Percentiles rank a stretch among this genome's conserved stretches.
Conservation (phyloP, 805 yeast species). For the Starmerella sp. region DNA sequence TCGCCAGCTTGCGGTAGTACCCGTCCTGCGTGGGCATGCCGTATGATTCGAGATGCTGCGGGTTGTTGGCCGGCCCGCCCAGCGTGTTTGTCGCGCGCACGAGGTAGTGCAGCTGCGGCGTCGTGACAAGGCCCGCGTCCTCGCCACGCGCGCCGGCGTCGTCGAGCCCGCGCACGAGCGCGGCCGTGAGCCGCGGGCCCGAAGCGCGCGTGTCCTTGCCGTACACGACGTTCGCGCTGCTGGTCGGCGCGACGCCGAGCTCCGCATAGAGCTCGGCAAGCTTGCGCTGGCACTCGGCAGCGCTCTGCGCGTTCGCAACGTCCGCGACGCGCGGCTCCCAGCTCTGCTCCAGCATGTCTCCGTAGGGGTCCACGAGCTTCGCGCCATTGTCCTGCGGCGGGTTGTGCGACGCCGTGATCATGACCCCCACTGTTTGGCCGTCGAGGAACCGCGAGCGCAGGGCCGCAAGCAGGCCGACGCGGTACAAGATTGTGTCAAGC, state of each 20-base stretch:
- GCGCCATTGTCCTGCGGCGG: slow-evolving; percentile 90
- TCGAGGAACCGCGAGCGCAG: slow-evolving; percentile 62
- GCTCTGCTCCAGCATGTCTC: slow-evolving; percentile 69
- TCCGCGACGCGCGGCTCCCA: slow-evolving; percentile 81
- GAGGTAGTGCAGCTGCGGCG: slow-evolving; percentile 88
- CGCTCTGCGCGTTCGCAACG: slow-evolving; percentile 57
- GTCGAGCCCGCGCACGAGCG: slow-evolving; percentile 52
- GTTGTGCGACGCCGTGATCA: slow-evolving; percentile 93
- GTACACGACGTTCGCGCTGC: slow-evolving; percentile 42
- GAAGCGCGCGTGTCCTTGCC: slow-evolving; percentile 87
- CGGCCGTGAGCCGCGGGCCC: slow-evolving; percentile 51
- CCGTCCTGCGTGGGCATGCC: slow-evolving; percentile 58
- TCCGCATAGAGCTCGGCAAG: slow-evolving; percentile 33
- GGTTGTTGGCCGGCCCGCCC: slow-evolving; percentile 18
- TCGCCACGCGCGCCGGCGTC: slow-evolving; percentile 36
- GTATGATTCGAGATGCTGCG: slow-evolving; percentile 32
- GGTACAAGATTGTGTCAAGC: slow-evolving; percentile 70
- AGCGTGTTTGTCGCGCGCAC: slow-evolving; percentile 62
- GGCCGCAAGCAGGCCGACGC: slow-evolving; percentile 73
- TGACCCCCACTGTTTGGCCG: slow-evolving; percentile 75
- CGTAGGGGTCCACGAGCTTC: slow-evolving; percentile 85
- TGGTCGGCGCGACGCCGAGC: slow-evolving; percentile 38
- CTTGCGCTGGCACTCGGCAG: slow-evolving; percentile 34
- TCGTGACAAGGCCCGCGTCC: slow-evolving; percentile 66
- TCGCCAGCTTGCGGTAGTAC: slow-evolving; percentile 53